Conservation (phyloP, 1,284 basidiomycete species). For the Sparassis latifolia region DNA sequence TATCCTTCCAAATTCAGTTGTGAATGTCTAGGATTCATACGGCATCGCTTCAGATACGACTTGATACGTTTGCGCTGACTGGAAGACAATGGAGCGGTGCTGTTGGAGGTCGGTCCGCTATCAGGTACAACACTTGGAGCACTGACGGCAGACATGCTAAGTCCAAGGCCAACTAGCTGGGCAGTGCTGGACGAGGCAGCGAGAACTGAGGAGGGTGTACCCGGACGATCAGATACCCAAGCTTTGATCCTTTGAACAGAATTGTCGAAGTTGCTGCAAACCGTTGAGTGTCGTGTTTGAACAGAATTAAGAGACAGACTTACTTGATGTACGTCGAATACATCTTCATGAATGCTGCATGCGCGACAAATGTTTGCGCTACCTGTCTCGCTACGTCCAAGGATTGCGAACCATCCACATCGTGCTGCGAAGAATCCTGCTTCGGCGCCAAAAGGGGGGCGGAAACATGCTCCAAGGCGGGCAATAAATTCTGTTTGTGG, state of each 20-base stretch:
- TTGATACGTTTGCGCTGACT: constrained; percentile 85
- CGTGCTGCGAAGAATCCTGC: constrained; percentile 42
- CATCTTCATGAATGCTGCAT: constrained; percentile 96
- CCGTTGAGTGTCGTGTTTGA: constrained; percentile 4
- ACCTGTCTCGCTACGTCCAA: constrained; percentile 74
- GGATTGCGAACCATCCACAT: constrained; percentile 71
- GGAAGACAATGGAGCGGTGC: constrained; percentile 40
- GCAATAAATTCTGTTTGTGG: constrained; percentile 88
- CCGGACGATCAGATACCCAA: constrained; percentile 63
- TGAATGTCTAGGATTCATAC: constrained; percentile 84
- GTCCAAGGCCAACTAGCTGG: constrained; percentile 56
- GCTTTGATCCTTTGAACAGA: constrained; percentile 80
- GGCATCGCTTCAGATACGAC: constrained; percentile 80
- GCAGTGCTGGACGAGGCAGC: constrained; percentile 57
- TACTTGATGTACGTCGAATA: constrained; percentile 96
- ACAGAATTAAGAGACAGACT: constrained; percentile 26
- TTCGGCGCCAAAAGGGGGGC: constrained; percentile 53
- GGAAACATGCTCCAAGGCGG: constrained; percentile 76
- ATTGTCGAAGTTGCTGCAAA: constrained; percentile 81
- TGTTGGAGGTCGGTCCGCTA: constrained; percentile 14
- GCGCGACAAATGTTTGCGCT: constrained; percentile 85
- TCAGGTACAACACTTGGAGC: constrained; percentile 40
- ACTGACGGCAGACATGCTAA: constrained; percentile 53
- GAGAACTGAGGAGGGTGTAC: constrained; percentile 36
- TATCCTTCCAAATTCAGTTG: constrained; percentile 96